Conservation (phyloP, 768 basidiomycete species). For the Baorangia bicolor region DNA sequence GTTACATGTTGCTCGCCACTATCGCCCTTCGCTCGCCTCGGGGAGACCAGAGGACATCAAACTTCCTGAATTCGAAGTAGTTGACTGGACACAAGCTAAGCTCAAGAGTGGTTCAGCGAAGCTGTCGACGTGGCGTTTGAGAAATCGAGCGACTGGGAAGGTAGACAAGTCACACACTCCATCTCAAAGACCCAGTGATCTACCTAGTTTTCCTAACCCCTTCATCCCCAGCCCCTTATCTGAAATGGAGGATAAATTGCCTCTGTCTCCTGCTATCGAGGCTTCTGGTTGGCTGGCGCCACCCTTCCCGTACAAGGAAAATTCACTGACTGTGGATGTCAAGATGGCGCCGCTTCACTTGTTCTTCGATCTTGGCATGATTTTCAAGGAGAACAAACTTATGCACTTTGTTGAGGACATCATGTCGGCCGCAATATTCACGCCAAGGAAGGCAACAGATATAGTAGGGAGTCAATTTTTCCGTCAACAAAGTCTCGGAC, state of each 20-base stretch:
- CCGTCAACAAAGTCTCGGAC: constrained; percentile 1
- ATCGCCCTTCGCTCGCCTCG: constrained; percentile 38
- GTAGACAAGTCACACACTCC: constrained; percentile 19
- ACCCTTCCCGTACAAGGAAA: neutral
- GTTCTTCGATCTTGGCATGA: constrained; percentile 65
- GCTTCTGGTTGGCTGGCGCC: constrained; percentile 6
- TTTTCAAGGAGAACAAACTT: constrained; percentile 38
- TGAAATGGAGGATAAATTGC: constrained; percentile 13
- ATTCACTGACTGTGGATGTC: constrained; percentile 27
- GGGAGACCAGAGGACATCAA: constrained; percentile 20
- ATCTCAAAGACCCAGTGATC: constrained; percentile 13
- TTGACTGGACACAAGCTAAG: constrained; percentile 59
- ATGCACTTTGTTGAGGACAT: constrained; percentile 51
- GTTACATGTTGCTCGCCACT: constrained; percentile 51
- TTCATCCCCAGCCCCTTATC: constrained; percentile 19
- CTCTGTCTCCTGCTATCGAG: constrained; percentile 20
- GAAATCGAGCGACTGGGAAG: constrained; percentile 27
- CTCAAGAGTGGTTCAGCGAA: constrained; percentile 45
- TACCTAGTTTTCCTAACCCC: constrained; percentile 17
- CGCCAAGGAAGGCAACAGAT: constrained; percentile 1
- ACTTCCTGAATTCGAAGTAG: constrained; percentile 56
- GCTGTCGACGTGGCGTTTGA: constrained; percentile 63
- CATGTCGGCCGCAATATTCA: constrained; percentile 20
- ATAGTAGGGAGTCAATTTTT: neutral
- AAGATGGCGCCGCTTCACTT: constrained; percentile 65